These are phyloP conservation scores for Xylaria sp. DNA, from an alignment of 2,329 filamentous ascomycete genomes.

Conservation along the genomic window DNA sequence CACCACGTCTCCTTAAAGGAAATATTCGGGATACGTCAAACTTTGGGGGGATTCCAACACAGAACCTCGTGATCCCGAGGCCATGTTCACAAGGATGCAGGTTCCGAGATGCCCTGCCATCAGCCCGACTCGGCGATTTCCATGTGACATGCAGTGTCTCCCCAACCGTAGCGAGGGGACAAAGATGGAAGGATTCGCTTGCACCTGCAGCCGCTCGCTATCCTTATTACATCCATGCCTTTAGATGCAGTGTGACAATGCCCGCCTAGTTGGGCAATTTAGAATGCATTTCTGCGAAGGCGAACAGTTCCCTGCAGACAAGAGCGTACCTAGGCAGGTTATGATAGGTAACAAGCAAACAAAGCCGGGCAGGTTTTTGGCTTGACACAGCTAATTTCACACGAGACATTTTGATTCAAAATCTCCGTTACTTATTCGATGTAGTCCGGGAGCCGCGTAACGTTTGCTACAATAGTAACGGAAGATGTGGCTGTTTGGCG, in stretches of 20 bases:
- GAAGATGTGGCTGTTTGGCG: neutral
- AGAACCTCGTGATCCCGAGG: neutral
- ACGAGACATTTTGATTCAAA: neutral
- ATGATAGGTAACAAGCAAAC: too few relatives aligned
- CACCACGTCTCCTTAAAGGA: neutral
- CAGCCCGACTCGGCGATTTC: neutral
- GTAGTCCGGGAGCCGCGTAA: neutral
- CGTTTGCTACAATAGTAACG: neutral
- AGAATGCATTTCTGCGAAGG: neutral
- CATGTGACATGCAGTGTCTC: neutral
- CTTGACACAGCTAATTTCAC: neutral
- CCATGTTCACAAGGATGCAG: neutral
- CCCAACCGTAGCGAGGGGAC: neutral
- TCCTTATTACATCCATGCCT: neutral
- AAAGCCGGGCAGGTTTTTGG: neutral
- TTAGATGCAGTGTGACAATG: neutral
- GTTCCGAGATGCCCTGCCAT: slow-evolving; percentile 1
- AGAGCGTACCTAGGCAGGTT: too few relatives aligned
- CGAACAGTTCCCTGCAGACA: neutral
- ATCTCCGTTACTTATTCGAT: neutral
- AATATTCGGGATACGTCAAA: neutral
- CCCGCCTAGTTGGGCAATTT: neutral
- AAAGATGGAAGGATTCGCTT: neutral
- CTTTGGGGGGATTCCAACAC: neutral
- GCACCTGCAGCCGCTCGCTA: neutral